Evolutionary conservation across 768 basidiomycete genomes (phyloP).

Genomic region (Kwoniella dejecticola): DNA sequence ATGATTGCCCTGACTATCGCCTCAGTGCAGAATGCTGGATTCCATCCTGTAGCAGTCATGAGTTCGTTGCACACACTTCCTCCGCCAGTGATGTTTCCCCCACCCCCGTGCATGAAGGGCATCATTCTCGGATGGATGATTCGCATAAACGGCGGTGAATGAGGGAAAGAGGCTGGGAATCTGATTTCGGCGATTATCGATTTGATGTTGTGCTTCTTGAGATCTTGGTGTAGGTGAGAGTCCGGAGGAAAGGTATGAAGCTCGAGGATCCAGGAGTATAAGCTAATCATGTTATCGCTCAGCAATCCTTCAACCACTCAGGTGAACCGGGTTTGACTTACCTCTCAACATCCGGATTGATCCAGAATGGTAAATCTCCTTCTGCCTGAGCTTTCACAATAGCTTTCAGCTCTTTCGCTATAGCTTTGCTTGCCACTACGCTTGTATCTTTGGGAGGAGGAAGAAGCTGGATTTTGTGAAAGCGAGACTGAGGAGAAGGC

Average conservation of each 20-base stretch:
- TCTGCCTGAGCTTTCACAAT: slow-evolving; percentile 67
- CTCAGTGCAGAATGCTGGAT: slow-evolving; percentile 39
- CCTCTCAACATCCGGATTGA: slow-evolving; percentile 65
- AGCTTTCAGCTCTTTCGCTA: slow-evolving; percentile 65
- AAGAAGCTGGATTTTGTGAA: slow-evolving; percentile 57
- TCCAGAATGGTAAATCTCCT: slow-evolving; percentile 69
- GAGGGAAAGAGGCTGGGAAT: slow-evolving; percentile 68
- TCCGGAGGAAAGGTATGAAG: slow-evolving; percentile 36
- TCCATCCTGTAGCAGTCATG: slow-evolving; percentile 41
- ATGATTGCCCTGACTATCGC: slow-evolving; percentile 42
- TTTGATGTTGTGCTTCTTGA: slow-evolving; percentile 62
- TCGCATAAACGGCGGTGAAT: slow-evolving; percentile 74
- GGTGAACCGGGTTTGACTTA: slow-evolving; percentile 1
- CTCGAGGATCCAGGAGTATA: slow-evolving; percentile 57
- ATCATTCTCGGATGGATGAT: slow-evolving; percentile 73
- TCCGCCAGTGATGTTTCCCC: slow-evolving; percentile 41
- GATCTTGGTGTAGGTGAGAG: slow-evolving; percentile 55
- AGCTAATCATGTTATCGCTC: slow-evolving; percentile 5
- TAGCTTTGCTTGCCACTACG: slow-evolving; percentile 62
- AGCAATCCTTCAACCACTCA: background rate
- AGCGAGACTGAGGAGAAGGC: slow-evolving; percentile 18
- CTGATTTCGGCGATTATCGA: slow-evolving; percentile 74
- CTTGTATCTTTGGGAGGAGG: slow-evolving; percentile 67
- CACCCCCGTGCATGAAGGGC: slow-evolving; percentile 62
- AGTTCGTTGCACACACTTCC: slow-evolving; percentile 46